A percentile compares a stretch with the other conserved stretches of the same genome.
These are phyloP conservation scores for Physaria fendleri DNA, from an alignment of 345 rosid species.

Conservation along the genomic window DNA sequence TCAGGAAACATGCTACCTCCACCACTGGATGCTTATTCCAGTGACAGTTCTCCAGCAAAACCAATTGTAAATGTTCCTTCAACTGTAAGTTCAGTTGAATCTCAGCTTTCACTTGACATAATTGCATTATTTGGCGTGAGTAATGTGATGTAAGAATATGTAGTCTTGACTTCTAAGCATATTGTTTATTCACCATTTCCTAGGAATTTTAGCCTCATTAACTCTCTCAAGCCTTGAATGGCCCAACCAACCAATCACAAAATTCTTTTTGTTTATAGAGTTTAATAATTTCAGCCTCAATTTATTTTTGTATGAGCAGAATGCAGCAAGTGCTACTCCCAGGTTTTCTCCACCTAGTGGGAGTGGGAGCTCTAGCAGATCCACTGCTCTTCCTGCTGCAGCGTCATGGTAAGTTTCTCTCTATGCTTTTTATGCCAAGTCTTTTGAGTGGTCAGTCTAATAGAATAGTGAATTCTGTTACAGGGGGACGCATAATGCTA, in stretches of 20 bases:
- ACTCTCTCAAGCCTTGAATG: background rate
- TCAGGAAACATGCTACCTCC: conserved; percentile 77
- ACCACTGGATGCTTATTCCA: conserved; percentile 49
- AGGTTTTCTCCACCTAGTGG: conserved; percentile 56
- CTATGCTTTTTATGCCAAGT: background rate
- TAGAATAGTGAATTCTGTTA: background rate
- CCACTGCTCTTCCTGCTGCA: conserved; percentile 62
- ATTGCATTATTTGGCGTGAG: background rate
- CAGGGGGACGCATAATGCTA: conserved; percentile 63
- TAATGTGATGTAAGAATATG: background rate
- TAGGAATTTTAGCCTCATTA: background rate
- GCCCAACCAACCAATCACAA: background rate
- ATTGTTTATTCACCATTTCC: background rate
- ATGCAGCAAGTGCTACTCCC: conserved; percentile 28
- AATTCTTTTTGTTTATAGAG: background rate
- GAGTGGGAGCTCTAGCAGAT: conserved; percentile 37
- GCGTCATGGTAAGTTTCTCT: conserved; percentile 59
- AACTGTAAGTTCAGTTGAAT: conserved; percentile 42
- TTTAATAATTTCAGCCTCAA: background rate
- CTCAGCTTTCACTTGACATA: background rate
- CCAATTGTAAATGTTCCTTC: conserved; percentile 44
- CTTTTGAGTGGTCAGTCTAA: conserved; percentile 7
- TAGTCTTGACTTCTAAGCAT: background rate
- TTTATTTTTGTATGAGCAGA: conserved; percentile 32
- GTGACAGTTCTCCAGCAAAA: conserved; percentile 42